Base-by-base conservation (phyloP, 352 stramenopile species). In the Pythium vanterpoolii region DNA sequence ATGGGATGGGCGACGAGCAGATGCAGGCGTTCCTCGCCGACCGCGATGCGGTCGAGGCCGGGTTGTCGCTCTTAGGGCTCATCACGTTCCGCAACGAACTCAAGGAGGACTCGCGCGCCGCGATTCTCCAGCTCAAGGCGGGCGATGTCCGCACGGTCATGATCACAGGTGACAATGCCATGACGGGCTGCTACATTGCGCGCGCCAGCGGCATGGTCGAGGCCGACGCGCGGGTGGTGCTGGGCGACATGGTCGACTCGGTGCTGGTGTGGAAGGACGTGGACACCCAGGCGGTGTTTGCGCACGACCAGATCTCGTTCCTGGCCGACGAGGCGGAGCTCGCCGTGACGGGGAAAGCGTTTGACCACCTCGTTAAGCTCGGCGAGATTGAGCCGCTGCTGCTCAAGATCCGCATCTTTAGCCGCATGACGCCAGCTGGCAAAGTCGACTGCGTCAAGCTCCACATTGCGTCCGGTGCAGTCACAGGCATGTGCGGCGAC, bases 61-160 rank as follows among this genome's bases (percentile, higher is more conserved):
- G 69, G 23, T 65, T 95, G 1, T 46, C 53, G 6, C 90, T 96
- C 47, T 53, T 79, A 39, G 87, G 89, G 8, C 71, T 96, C 27
- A 64, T 90, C 11, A 69, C 91, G 24, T 97, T 96, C 70, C 69
- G 87, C 68, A 97, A 97, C 60, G 67, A 77, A 30, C 72, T 96
- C 52, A 93, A 91, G 60, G 60, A 76, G 13, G 79, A 96, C 36
- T 83, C 76, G 5, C 67, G 70, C 31, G 68, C 62, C 3, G 83
- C 95, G 47, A 76, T 97, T 19, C 26, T 58, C 18, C 73, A 95
- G 59, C 70, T 97, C 8, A 60, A 77, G 14, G 64, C 63, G 24
- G 87, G 82, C 16, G 70, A 74, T 21, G 81, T 97, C 39, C 66
- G 80, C 28, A 69, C 81, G 24, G 74, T 72, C 10, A 89, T 96